phyloP scores from a whole-genome alignment of 2,329 filamentous ascomycete species.

The Nannizziopsis arthrosporioides region DNA sequence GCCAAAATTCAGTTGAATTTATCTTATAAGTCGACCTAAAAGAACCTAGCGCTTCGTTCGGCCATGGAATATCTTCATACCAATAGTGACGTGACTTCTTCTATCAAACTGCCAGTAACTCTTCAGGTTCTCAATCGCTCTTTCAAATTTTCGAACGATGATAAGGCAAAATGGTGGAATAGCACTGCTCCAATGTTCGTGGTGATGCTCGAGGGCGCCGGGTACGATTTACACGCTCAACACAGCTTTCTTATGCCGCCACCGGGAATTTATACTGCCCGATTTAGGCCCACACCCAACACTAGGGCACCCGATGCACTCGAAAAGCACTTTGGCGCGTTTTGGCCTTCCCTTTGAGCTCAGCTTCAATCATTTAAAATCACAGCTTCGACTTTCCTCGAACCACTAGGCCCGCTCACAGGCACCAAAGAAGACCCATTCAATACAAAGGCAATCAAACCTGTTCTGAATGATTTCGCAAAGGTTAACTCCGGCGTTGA shows the following conservation, averaged over 20 bases:
- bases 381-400: constrained; percentile 1
- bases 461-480: not conserved
- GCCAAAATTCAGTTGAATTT: too few relatives aligned
- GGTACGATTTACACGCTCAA: constrained; percentile 16
- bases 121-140: not conserved
- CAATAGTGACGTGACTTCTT: too few relatives aligned
- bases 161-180: constrained; percentile 17
- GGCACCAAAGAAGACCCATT: constrained; percentile 8
- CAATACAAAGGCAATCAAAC: constrained; percentile 3
- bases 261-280: too few relatives aligned
- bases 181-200: constrained; percentile 17
- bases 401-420: constrained; percentile 2
- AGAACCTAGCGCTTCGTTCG: too few relatives aligned
- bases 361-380: too few relatives aligned
- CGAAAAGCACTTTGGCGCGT: too few relatives aligned
- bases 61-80: too few relatives aligned
- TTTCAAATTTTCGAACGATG: not conserved
- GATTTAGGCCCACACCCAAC: too few relatives aligned
- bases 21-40: too few relatives aligned
- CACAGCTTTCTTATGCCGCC: constrained; percentile 1
- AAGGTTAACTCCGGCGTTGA: constrained; percentile 2
- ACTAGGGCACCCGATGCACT: too few relatives aligned
- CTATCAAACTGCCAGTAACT: too few relatives aligned
- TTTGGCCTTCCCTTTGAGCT: too few relatives aligned
- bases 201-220: constrained; percentile 12